These are phyloP conservation scores for Hygrocybe coccinea DNA, from an alignment of 768 basidiomycete genomes.

Conservation along the genomic window DNA sequence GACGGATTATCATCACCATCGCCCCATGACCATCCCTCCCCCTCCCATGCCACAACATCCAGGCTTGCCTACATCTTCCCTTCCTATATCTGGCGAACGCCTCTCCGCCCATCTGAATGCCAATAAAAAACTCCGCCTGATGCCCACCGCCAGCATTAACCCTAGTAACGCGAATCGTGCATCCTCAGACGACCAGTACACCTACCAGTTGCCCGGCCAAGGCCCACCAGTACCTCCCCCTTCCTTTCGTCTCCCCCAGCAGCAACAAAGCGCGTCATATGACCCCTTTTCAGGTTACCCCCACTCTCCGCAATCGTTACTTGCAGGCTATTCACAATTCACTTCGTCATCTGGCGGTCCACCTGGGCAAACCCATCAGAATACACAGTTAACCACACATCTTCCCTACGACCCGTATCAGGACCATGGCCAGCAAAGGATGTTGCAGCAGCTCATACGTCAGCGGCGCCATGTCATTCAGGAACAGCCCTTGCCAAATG, in stretches of 20 bases:
- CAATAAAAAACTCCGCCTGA: slow-evolving; percentile 24
- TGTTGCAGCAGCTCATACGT: too few species aligned
- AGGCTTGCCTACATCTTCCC: slow-evolving; percentile 12
- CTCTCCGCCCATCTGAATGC: slow-evolving; percentile 11
- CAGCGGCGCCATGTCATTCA: too few species aligned
- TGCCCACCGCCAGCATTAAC: slow-evolving; percentile 9
- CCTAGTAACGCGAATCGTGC: slow-evolving; percentile 20
- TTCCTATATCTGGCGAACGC: slow-evolving; percentile 8
- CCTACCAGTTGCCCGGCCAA: slow-evolving; percentile 1
- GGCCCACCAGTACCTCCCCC: background rate
- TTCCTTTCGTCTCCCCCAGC: too few species aligned
- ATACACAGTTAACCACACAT: too few species aligned
- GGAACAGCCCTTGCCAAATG: too few species aligned
- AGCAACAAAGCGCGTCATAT: background rate
- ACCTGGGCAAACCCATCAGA: too few species aligned
- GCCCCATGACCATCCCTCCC: slow-evolving; percentile 26
- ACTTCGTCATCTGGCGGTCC: too few species aligned
- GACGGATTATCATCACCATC: slow-evolving; percentile 11
- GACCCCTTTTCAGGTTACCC: too few species aligned
- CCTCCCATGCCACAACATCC: slow-evolving; percentile 26
- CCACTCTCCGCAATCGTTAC: too few species aligned
- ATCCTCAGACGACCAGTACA: slow-evolving; percentile 22
- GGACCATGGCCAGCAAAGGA: too few species aligned
- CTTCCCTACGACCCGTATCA: too few species aligned
- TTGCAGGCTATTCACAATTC: too few species aligned